Evolutionary conservation across 2,329 filamentous ascomycete species (phyloP), one percentile per base, ranked within the genome.

Genomic region (Aureobasidium subglaciale): DNA sequence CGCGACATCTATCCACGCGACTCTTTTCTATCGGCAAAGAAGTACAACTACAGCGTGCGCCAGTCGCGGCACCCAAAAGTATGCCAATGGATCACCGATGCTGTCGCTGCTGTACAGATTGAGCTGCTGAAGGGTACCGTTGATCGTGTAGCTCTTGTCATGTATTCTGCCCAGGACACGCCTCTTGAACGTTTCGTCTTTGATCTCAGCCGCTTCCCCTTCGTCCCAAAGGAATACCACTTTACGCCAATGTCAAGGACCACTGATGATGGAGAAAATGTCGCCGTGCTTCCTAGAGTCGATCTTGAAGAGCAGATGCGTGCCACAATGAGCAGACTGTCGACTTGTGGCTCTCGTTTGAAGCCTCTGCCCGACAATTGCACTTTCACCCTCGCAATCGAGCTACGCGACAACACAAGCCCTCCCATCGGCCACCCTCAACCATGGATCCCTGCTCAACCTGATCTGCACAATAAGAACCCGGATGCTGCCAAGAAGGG

Each of bases 41-140:
- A 88, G 64, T 91, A 91, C 77, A 90, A 92, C 72, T 84, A 90
- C 57, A 81, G 89, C 27, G 86, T 95, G 42, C 86, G 87, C 64
- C 90, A 96, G 68, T 92, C 84, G 58, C 86, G 90, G 57, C 90
- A 96, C 70, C 89, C 91, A 0, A 82, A 82, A 63, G 87, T 96
- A 61, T 95, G 89, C 77, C 75, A 83, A 64, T 96, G 91, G 87
- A 84, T 96, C 70, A 82, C 79, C 66, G 87, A 93, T 68, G 89
- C 90, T 61, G 81, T 93, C 38, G 75, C 83, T 59, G 86, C 89
- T 32, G 81, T 90, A 20, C 78, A 82, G 58, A 76, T 75, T 3
- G 86, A 95, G 72, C 77, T 96, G 32, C 78, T 87, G 45, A 79
- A 70, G 68, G 76, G 78, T 61, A 74, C 72, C 55, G 78, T 83